phyloP scores from a whole-genome alignment of 2,329 filamentous ascomycete species.

The Coleophoma crateriformis region DNA sequence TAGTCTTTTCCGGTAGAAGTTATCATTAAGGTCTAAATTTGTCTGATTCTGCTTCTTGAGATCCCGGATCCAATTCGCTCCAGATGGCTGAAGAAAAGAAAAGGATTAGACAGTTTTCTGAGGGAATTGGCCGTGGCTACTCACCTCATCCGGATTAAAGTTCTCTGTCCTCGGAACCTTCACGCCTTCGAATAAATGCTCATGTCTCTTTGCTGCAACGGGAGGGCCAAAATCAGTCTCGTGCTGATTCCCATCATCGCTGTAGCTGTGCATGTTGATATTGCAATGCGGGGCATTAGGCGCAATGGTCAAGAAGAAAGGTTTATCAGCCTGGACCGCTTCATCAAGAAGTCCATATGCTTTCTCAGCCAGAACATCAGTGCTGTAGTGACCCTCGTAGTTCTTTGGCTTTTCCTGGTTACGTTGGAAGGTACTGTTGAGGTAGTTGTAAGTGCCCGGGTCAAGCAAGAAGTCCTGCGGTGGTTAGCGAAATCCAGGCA shows the following conservation, averaged over 20 bases:
- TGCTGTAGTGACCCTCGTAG: constrained; percentile 36
- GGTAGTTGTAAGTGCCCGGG: constrained; percentile 60
- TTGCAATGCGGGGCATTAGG: constrained; percentile 62
- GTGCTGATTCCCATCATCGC: background rate
- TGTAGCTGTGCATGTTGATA: background rate
- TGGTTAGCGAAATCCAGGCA: background rate
- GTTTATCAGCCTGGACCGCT: constrained; percentile 43
- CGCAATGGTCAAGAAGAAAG: constrained; percentile 62
- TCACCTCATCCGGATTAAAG: constrained; percentile 58
- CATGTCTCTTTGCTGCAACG: constrained; percentile 52
- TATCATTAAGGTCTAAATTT: constrained; percentile 38
- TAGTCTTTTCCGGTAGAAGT: constrained; percentile 44
- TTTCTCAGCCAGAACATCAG: constrained; percentile 53
- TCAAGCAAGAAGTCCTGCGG: constrained; percentile 53
- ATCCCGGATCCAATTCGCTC: constrained; percentile 38
- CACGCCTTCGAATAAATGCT: constrained; percentile 51
- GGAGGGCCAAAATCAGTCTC: constrained; percentile 30
- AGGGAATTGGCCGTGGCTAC: constrained; percentile 5
- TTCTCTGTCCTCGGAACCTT: constrained; percentile 54
- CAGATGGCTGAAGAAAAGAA: constrained; percentile 24
- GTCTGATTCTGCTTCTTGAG: constrained; percentile 34
- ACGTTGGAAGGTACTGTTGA: constrained; percentile 55
- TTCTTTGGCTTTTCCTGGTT: constrained; percentile 49
- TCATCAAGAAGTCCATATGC: constrained; percentile 54
- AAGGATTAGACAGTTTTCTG: background rate